These are phyloP conservation scores for Candida tibetensis DNA, from an alignment of 805 yeast species.

Conservation along the genomic window DNA sequence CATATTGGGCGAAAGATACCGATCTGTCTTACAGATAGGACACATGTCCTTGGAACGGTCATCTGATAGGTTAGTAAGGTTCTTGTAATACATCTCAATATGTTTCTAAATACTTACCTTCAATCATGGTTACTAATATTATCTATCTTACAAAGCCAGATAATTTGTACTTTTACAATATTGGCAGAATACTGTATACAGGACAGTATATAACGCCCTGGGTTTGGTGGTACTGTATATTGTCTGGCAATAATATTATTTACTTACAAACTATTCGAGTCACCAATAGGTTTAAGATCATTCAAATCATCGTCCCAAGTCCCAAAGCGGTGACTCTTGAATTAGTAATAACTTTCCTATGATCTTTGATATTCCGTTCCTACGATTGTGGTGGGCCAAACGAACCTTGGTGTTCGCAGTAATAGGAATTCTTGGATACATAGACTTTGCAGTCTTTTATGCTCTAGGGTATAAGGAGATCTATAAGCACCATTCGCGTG, in stretches of 20 bases:
- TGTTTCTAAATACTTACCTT: slow-evolving; percentile 10
- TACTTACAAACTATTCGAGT: too few relatives aligned
- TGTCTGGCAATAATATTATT: too few relatives aligned
- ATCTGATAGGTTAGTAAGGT: slow-evolving; percentile 23
- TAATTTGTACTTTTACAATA: too few relatives aligned
- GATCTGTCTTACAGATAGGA: slow-evolving; percentile 95
- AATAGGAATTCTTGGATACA: slow-evolving; percentile 34
- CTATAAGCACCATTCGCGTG: slow-evolving; percentile 23
- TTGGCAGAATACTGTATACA: too few relatives aligned
- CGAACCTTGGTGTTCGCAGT: slow-evolving; percentile 26
- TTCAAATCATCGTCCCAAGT: too few relatives aligned
- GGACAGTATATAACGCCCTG: too few relatives aligned
- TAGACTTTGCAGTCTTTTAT: slow-evolving; percentile 44
- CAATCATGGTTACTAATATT: too few relatives aligned
- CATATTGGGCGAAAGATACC: slow-evolving; percentile 91
- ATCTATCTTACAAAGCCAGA: too few relatives aligned
- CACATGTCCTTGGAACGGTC: slow-evolving; percentile 76
- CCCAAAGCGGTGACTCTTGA: too few relatives aligned
- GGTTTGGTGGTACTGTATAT: too few relatives aligned
- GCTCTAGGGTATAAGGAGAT: slow-evolving; percentile 43
- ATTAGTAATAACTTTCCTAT: too few relatives aligned
- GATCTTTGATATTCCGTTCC: slow-evolving; percentile 10
- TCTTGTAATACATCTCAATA: not conserved
- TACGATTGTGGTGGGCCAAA: slow-evolving; percentile 14
- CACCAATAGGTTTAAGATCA: too few relatives aligned